phyloP scores from a whole-genome alignment of 1,139 yeast genomes.

The Pichia sp. region DNA sequence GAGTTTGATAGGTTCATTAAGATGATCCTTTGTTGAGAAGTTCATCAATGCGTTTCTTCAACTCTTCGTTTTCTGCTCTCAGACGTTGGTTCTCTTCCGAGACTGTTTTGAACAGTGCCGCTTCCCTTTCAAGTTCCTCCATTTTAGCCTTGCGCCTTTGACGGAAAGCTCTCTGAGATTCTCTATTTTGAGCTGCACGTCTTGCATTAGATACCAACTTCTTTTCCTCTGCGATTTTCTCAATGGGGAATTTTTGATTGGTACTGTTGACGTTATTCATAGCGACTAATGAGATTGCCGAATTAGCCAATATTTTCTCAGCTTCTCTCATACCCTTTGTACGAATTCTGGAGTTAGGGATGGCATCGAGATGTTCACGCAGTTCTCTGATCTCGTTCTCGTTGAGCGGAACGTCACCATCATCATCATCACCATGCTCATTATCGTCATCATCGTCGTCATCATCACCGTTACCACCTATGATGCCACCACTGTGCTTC shows the following conservation, averaged over 20 bases:
- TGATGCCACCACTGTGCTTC: too few relatives aligned
- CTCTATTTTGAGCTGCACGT: conserved; percentile 84
- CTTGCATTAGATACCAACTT: conserved; percentile 36
- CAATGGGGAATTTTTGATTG: too few relatives aligned
- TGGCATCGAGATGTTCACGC: background rate
- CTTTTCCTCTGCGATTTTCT: background rate
- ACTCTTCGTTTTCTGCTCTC: background rate
- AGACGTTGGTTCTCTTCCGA: conserved; percentile 1
- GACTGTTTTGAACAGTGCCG: conserved; percentile 22
- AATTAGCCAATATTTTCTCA: too few relatives aligned
- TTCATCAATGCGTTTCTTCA: too few relatives aligned
- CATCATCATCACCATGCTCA: background rate
- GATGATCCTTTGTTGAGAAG: too few relatives aligned
- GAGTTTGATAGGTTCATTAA: too few relatives aligned
- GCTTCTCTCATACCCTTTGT: too few relatives aligned
- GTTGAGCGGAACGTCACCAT: background rate
- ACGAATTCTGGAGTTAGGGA: background rate
- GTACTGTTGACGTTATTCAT: too few relatives aligned
- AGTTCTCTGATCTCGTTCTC: background rate
- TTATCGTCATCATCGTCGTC: background rate
- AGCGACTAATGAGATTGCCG: too few relatives aligned
- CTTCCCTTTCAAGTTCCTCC: conserved; percentile 67
- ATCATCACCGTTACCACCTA: background rate
- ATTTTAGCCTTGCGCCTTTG: conserved; percentile 72
- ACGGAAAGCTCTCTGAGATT: conserved; percentile 84